Evolutionary conservation across 441 rosid genomes (phyloP), one percentile per base, ranked within the genome.

Genomic region (Pelargonium fulgidum): DNA sequence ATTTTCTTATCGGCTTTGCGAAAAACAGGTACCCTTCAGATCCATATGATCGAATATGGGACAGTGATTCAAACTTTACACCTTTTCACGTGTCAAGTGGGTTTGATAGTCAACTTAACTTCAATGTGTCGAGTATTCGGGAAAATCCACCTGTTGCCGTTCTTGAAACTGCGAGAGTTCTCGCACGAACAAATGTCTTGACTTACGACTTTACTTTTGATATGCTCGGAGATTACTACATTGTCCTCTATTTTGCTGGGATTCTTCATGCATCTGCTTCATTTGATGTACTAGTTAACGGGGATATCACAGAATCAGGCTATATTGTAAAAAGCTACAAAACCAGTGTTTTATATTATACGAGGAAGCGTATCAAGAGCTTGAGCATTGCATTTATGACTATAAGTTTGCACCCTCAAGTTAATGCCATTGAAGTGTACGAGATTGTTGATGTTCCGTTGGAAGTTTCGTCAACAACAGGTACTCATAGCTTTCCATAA

Each of bases 31-130:
- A 89, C 63, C 97, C 97, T 61, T 45, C 29, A 69, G 96, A 93
- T 81, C 90, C 85, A n/a, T 90, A 72, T 80, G 98, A 93, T 81
- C 85, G 97, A 16, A 79, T 89, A 52, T 93, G 97, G 98, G 94
- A 93, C 74, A 82, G 86, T 7, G 97, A 91, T 77, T 78, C 77
- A 65, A 79, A 81, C 75, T 91, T 82, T 69, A 75, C 78, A 12
- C 93, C 97, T 7, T 79, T 76, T 76, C 96, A 79, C 59, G 76
- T 81, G 54, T 89, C 97, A 13, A 63, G 72, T 0, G 81, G 77
- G 36, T 81, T 90, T 73, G 76, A 72, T 19, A 68, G 36, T 64
- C 72, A 76, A 56, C 79, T 72, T 17, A 48, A 73, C 73, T 68
- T 80, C 68, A 73, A 75, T 69, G 65, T 79, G 58, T 82, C 82